Evolutionary conservation across 2,329 filamentous ascomycete genomes (phyloP).

Genomic region (Coniochaeta ligniaria): DNA sequence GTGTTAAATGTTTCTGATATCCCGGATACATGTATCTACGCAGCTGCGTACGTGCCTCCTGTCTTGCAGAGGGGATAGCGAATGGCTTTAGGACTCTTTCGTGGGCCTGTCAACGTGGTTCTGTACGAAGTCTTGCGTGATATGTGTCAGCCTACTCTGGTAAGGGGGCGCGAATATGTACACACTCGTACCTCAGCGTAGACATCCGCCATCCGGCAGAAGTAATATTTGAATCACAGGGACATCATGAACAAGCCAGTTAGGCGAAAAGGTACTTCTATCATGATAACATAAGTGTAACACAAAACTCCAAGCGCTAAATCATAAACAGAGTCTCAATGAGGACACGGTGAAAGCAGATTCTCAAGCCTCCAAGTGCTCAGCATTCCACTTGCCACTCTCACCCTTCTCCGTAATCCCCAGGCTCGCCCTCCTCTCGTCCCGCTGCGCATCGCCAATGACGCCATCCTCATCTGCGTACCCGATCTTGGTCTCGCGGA

Average conservation of each 20-base stretch:
- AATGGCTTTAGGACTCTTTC: neutral
- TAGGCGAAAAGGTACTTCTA: neutral
- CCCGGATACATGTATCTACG: neutral
- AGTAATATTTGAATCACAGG: too few relatives aligned
- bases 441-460: neutral
- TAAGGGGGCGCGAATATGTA: too few relatives aligned
- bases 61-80: neutral
- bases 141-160: too few relatives aligned
- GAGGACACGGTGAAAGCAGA: neutral
- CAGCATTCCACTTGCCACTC: neutral
- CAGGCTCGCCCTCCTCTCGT: neutral
- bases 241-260: too few relatives aligned
- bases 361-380: neutral
- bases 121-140: too few relatives aligned
- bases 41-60: neutral
- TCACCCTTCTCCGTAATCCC: neutral
- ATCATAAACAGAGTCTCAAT: neutral
- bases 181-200: too few relatives aligned
- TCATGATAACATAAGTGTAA: neutral
- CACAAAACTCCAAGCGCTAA: neutral
- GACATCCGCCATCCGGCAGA: too few relatives aligned
- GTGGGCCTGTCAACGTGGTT: too few relatives aligned
- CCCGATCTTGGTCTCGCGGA: conserved; percentile 38
- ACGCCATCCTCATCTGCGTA: conserved; percentile 7
- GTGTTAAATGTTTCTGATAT: neutral